These are phyloP conservation scores for Leucosporidium creatinivorum DNA, from an alignment of 768 basidiomycete species.

Conservation along the genomic window DNA sequence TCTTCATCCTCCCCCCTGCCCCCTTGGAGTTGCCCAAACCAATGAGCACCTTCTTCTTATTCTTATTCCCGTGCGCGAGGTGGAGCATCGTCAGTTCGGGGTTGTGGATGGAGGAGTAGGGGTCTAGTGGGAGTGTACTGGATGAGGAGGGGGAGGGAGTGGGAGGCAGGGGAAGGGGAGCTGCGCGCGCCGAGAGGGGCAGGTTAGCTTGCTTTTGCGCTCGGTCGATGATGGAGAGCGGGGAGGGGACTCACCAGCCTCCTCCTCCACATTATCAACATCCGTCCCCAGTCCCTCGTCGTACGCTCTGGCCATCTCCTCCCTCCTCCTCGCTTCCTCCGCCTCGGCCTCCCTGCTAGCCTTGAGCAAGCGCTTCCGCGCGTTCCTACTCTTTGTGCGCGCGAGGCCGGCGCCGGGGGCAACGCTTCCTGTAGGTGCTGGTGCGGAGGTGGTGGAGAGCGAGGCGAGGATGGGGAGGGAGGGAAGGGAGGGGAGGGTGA, in stretches of 20 bases:
- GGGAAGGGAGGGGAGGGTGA: not conserved
- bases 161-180: not conserved
- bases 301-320: not conserved
- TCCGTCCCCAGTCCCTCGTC: too few relatives aligned
- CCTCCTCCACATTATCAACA: too few relatives aligned
- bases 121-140: not conserved
- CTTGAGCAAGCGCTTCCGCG: slow-evolving; percentile 6
- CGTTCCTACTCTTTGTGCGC: slow-evolving; percentile 16
- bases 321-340: too few relatives aligned
- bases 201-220: too few relatives aligned
- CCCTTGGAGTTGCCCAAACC: not conserved
- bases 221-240: too few relatives aligned
- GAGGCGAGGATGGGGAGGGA: not conserved
- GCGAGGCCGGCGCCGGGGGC: slow-evolving; percentile 13
- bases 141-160: not conserved
- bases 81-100: not conserved
- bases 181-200: not conserved
- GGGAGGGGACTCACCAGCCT: not conserved
- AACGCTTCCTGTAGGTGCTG: not conserved
- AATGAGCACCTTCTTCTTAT: slow-evolving; percentile 1
- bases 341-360: too few relatives aligned
- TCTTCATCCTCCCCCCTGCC: not conserved
- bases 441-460: too few relatives aligned
- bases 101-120: not conserved
- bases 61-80: slow-evolving; percentile 5